phyloP scores from a whole-genome alignment of 148 eudicot genomes.

The Rhododendron ovatum region DNA sequence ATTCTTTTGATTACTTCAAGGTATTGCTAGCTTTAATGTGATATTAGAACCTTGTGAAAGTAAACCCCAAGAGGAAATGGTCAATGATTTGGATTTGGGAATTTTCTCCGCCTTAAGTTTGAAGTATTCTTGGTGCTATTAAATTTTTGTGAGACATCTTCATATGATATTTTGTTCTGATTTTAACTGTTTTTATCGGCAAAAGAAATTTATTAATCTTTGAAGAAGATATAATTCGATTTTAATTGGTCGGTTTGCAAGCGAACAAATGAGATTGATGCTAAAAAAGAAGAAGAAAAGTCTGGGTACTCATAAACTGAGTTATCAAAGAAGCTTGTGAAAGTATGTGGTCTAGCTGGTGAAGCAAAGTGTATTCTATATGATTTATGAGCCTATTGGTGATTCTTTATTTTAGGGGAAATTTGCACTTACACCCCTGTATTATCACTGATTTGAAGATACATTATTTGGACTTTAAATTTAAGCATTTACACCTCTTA shows the following conservation, averaged over 20 bases:
- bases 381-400: neutral
- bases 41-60: neutral
- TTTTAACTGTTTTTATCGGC: no score
- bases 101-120: neutral
- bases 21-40: neutral
- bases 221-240: no score
- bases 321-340: neutral
- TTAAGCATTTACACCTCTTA: no score
- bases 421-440: no score
- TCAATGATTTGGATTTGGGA: neutral
- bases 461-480: no score
- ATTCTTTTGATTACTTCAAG: neutral
- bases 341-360: neutral
- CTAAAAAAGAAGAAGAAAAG: neutral
- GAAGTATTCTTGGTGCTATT: no score
- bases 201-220: no score
- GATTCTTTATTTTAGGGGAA: no score
- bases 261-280: neutral
- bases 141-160: neutral
- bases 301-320: neutral
- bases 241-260: neutral
- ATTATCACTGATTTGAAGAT: no score
- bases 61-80: neutral
- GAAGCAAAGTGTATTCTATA: neutral
- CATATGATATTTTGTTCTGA: no score